These are phyloP conservation scores for Trichoderma semiorbis DNA, from an alignment of 2,329 filamentous ascomycete species.

Conservation along the genomic window DNA sequence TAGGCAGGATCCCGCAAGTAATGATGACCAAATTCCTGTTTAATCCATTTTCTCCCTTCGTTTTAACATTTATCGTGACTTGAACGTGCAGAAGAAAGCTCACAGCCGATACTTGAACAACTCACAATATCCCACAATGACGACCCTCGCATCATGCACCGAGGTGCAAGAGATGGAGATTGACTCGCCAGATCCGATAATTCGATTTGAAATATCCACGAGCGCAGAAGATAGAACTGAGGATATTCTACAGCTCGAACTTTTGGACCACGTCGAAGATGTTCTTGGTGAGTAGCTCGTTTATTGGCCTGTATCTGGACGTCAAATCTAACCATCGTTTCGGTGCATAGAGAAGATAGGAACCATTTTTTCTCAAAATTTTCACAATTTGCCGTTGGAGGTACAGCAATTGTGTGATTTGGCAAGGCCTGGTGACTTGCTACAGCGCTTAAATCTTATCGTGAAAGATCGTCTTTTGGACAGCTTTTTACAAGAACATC, in stretches of 20 bases:
- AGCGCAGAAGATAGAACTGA: neutral
- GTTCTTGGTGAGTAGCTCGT: neutral
- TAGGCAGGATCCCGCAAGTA: neutral
- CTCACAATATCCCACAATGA: neutral
- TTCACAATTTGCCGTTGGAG: neutral
- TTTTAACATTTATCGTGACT: neutral
- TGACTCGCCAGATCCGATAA: neutral
- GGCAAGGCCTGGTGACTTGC: neutral
- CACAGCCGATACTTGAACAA: neutral
- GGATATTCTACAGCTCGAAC: neutral
- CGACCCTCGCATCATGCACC: neutral
- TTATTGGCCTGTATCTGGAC: neutral
- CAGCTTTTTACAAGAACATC: conserved; percentile 22
- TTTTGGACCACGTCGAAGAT: neutral
- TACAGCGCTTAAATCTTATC: conserved; percentile 18
- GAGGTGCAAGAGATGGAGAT: neutral
- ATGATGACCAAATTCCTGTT: too few relatives aligned
- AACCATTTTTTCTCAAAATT: neutral
- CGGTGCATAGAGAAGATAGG: neutral
- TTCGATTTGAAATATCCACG: neutral
- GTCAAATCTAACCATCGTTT: neutral
- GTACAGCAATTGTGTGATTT: neutral
- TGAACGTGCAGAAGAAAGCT: neutral
- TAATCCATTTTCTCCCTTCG: neutral
- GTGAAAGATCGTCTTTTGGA: conserved; percentile 21